Base-by-base conservation (phyloP, 1,139 yeast genomes). In the Tardiomyces blankii region DNA sequence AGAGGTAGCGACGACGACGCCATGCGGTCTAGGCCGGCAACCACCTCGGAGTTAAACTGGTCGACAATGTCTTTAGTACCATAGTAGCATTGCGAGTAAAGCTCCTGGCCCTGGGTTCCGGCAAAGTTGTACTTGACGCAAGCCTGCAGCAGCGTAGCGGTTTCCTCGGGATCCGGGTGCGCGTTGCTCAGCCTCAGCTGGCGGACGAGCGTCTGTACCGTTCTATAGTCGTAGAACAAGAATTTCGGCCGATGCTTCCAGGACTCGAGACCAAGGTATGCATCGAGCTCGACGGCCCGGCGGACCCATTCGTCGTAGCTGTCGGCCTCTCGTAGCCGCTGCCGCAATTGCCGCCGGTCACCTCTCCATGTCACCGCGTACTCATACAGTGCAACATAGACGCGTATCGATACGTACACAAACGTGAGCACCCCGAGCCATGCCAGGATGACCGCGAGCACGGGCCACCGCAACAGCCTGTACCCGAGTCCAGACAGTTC, bases 71-170 rank as follows among this genome's bases (percentile, higher is more conserved):
- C 60, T 58, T 84, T 84, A 1, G 94, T 82, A 8, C 93, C 93
- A 56, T 74, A 82, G 61, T 83, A 82, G 44, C 85, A 68, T 61
- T 82, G 88, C 4, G 88, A 79, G 56, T 83, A 84, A 40, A 84
- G 65, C 50, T 77, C 73, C 40, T 83, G 75, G 55, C 82, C 82
- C 59, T 83, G 91, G 7, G 80, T 79, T 0, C 93, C 91, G 6
- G 88, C 89, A 65, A 82, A 84, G 58, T 84, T 84, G 48, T 77
- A 70, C 57, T 81, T 81, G 35, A 83, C 64, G 55, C 91, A 82
- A 4, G 80, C 80, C 54, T 81, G 87, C 27, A 84, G 64, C 13
- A 80, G 64, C 8, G 74, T 63, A 65, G 77, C 67, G 38, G 82
- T 59, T 39, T 78, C 81, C 16, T 71, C 72, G 27, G 67, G 68